A percentile compares a stretch with the other conserved stretches of the same genome.
Evolutionary conservation across 306 rosid species (phyloP).

Genomic region (Dryas alaskensis): DNA sequence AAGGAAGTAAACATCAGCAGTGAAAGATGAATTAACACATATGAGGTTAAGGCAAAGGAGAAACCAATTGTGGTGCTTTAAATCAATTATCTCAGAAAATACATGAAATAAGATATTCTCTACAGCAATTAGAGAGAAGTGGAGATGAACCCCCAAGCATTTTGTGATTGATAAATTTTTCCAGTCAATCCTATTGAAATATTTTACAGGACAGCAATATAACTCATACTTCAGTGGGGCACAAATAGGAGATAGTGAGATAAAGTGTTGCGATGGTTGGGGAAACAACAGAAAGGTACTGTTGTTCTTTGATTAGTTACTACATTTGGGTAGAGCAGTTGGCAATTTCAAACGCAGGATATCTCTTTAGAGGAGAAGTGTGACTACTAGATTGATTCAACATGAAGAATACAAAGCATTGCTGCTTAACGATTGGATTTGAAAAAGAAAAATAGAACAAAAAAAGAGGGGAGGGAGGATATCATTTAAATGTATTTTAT

Average conservation of each 20-base stretch:
- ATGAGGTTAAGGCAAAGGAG: background rate
- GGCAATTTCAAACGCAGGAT: background rate
- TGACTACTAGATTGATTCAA: background rate
- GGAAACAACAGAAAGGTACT: constrained; percentile 8
- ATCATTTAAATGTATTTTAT: background rate
- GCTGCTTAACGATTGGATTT: background rate
- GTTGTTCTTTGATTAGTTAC: background rate
- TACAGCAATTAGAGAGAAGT: background rate
- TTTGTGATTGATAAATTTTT: background rate
- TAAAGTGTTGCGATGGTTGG: background rate
- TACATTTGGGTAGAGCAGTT: background rate
- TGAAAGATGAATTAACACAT: background rate
- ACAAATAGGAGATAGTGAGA: background rate
- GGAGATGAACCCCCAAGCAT: background rate
- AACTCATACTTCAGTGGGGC: background rate
- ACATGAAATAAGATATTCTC: background rate
- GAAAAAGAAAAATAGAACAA: background rate
- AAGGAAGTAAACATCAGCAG: background rate
- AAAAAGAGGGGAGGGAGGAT: background rate
- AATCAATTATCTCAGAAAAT: constrained; percentile 1
- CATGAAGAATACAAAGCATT: background rate
- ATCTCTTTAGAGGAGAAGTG: background rate
- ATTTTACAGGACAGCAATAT: background rate
- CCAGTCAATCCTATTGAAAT: background rate
- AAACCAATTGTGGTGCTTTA: background rate